These are phyloP conservation scores for Olyra latifolia DNA, from an alignment of 176 grass and related monocot species.

Conservation along the genomic window DNA sequence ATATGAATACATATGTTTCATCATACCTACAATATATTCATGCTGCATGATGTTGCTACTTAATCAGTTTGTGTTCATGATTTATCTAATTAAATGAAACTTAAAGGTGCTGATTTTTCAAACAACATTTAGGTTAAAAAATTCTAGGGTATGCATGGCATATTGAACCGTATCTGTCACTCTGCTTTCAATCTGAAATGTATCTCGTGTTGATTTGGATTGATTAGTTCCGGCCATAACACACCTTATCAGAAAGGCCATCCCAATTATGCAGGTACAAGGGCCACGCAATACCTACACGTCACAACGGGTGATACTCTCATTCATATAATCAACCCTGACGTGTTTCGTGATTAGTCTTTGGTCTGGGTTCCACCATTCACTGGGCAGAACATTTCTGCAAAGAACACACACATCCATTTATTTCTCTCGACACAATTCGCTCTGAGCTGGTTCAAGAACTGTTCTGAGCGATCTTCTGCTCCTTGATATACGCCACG, in stretches of 20 bases:
- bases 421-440: neutral
- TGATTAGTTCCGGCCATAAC: neutral
- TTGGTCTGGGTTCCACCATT: neutral
- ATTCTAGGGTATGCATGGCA: no score
- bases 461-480: neutral
- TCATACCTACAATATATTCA: no score
- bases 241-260: neutral
- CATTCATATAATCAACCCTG: neutral
- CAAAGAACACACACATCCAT: neutral
- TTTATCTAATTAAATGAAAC: no score
- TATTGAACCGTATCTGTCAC: no score
- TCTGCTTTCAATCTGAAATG: neutral
- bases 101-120: no score
- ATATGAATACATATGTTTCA: no score
- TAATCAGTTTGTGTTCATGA: no score
- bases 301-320: neutral
- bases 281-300: neutral
- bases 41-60: no score
- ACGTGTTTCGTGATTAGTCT: neutral
- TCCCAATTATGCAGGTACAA: neutral
- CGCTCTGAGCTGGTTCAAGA: neutral
- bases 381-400: neutral
- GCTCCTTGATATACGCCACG: slow-evolving; percentile 28
- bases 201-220: neutral
- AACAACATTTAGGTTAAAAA: no score